Evolutionary conservation across 2,329 filamentous ascomycete genomes (phyloP), one percentile per base, ranked within the genome.

Genomic region (Atkinsonella hypoxylon): DNA sequence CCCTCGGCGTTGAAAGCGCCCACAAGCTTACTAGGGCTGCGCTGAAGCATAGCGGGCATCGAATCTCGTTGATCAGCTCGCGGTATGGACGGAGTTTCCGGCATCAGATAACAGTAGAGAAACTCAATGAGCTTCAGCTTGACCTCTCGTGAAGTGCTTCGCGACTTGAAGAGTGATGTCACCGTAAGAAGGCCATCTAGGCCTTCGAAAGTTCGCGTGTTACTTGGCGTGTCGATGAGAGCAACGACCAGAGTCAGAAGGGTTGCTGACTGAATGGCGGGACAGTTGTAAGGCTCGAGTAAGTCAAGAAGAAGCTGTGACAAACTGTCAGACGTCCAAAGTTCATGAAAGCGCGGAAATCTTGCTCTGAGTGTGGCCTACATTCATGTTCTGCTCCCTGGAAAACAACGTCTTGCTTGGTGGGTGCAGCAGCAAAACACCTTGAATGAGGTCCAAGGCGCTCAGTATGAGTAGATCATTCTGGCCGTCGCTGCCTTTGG

Each of bases 91-190:
- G 77, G 82, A 0, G 79, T 81, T 70, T 98, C 93, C 47, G 91
- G 90, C 85, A 97, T 95, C 59, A 98, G 83, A 68, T 97, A 98
- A 69, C 97, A 97, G 74, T 97, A 97, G 48, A 98, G 72, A 64
- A 97, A 97, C 67, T 97, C 93, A 58, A 96, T 84, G n/a, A 95
- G 81, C 67, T 95, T 93, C 63, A 95, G 79, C 72, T 95, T 96
- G 57, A 97, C 90, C 60, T 91, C 87, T 54, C 89, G 82, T 22
- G 82, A 82, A 3, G 91, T 96, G 57, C 83, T 81, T 54, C 89
- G 83, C 56, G 85, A 87, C 68, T 94, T 95, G 79, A 97, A 96
- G 47, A 97, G 78, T 10, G 87, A 91, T 2, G 91, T 95, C 44
- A 97, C 82, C 1, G 89, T 93, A 40, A 95, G 79, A 5, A 98